phyloP scores from a whole-genome alignment of 768 basidiomycete species.

The Gymnopilus junonius region DNA sequence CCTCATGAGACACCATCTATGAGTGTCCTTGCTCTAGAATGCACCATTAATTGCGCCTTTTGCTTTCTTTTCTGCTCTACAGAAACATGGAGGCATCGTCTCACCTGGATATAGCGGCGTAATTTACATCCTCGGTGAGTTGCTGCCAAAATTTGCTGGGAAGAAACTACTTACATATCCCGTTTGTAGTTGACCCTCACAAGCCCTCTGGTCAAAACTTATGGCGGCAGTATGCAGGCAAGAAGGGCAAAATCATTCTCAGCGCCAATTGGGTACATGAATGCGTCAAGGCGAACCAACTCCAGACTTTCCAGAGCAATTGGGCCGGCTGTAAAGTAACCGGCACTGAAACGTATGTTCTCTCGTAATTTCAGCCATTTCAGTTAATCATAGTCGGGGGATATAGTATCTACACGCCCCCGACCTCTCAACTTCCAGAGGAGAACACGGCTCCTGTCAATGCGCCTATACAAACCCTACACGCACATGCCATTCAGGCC shows the following conservation, averaged over 20 bases:
- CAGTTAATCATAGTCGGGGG: not conserved
- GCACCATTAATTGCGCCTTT: slow-evolving; percentile 1
- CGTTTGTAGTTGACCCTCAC: slow-evolving; percentile 69
- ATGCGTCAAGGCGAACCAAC: slow-evolving; percentile 67
- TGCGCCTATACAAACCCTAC: slow-evolving; percentile 21
- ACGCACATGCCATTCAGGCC: slow-evolving; percentile 24
- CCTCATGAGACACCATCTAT: not conserved
- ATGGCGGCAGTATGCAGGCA: slow-evolving; percentile 77
- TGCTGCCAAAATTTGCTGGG: not conserved
- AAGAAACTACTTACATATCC: not conserved
- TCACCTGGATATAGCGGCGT: slow-evolving; percentile 80
- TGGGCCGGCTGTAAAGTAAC: slow-evolving; percentile 85
- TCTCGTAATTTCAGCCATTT: not conserved
- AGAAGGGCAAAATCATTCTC: slow-evolving; percentile 81
- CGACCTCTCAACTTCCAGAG: slow-evolving; percentile 13
- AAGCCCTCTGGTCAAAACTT: slow-evolving; percentile 82
- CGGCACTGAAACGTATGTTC: slow-evolving; percentile 70
- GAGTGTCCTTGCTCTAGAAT: not conserved
- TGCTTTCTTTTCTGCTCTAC: slow-evolving; percentile 15
- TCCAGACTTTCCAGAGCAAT: slow-evolving; percentile 77
- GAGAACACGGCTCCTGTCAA: slow-evolving; percentile 8
- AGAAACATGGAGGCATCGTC: slow-evolving; percentile 81
- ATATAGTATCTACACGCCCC: slow-evolving; percentile 8
- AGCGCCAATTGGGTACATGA: slow-evolving; percentile 77
- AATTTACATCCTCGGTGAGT: slow-evolving; percentile 78